Base-by-base conservation (phyloP, 2,329 filamentous ascomycete genomes). In the Raffaelea ambrosiae region DNA sequence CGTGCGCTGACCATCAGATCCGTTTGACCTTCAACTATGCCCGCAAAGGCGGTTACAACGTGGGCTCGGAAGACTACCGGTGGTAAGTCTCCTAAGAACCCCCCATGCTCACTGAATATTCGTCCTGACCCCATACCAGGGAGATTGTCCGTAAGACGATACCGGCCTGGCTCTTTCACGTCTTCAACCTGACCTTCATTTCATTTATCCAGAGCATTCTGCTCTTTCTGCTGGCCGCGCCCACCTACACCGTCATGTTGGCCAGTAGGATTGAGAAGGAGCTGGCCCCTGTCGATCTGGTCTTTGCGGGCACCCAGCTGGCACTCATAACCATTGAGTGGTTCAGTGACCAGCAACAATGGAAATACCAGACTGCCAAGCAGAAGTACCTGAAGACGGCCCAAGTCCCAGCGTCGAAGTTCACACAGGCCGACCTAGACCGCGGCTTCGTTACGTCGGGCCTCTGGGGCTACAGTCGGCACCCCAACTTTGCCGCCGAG, bases 11-110 rank as follows among this genome's bases (percentile, higher is more conserved):
- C 51, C 40, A 16, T 51, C 13, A 89, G 86, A 63, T 70, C 49
- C 85, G 93, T 11, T 71, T 98, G 66, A 97, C 91, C 3, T 97
- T 79, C 73, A 98, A 98, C 68, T 98, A 96, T 69, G 95, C 86
- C 83, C 84, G 93, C 50, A 95, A 88, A 64, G 93, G 93, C 36
- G 93, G 93, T 21, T 98, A 98, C 64, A 71, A 75, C 16, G 73
- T 90, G 54, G 91, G 93, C 35, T 90, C 86, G 16, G 91, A 98
- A 66, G 93, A 98, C 65, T 98, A 98, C 65, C 79, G 93, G 67
- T 98, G 93, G 82, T 74, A 57, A 44, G 62, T n/a, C 26, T 31
- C 8, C 31, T 50, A 44, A 5, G 19, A 22, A 7, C 14, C 20
- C 39, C 11, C n/a, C n/a, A n/a, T n/a, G n/a, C n/a, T n/a, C n/a